Conservation (phyloP, 106 monocot species). For the Chionographis japonica region DNA sequence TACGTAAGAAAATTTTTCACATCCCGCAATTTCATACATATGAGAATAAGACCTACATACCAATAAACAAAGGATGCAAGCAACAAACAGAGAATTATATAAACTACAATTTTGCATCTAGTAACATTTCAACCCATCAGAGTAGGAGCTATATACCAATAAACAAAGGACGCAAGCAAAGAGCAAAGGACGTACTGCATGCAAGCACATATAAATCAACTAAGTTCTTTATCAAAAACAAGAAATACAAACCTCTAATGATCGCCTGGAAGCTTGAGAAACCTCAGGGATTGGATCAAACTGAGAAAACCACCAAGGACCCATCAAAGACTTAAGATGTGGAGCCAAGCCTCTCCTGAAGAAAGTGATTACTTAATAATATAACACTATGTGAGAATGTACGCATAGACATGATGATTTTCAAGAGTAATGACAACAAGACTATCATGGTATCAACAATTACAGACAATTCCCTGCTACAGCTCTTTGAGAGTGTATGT, state of each 20-base stretch:
- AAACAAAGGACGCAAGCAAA: not conserved
- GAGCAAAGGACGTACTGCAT: not conserved
- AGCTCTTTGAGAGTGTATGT: too few species aligned
- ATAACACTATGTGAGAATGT: not conserved
- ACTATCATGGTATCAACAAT: not conserved
- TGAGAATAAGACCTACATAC: too few species aligned
- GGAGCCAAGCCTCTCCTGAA: conserved; percentile 89
- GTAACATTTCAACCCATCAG: too few species aligned
- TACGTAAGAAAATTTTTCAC: too few species aligned
- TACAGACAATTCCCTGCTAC: too few species aligned
- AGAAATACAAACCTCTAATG: conserved; percentile 68
- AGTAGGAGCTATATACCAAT: too few species aligned
- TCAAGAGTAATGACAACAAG: not conserved
- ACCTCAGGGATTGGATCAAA: conserved; percentile 85
- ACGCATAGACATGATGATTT: not conserved
- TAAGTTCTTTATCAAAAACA: not conserved
- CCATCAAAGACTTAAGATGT: conserved; percentile 95
- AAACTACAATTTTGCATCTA: too few species aligned
- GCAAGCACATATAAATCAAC: not conserved
- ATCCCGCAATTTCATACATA: too few species aligned
- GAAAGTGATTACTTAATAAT: not conserved
- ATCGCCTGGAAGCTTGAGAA: conserved; percentile 80
- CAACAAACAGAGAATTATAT: too few species aligned
- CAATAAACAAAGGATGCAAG: too few species aligned
- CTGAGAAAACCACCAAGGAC: conserved; percentile 99